These are phyloP conservation scores for Rhizopogon vesiculosus DNA, from an alignment of 768 basidiomycete genomes.

Conservation along the genomic window DNA sequence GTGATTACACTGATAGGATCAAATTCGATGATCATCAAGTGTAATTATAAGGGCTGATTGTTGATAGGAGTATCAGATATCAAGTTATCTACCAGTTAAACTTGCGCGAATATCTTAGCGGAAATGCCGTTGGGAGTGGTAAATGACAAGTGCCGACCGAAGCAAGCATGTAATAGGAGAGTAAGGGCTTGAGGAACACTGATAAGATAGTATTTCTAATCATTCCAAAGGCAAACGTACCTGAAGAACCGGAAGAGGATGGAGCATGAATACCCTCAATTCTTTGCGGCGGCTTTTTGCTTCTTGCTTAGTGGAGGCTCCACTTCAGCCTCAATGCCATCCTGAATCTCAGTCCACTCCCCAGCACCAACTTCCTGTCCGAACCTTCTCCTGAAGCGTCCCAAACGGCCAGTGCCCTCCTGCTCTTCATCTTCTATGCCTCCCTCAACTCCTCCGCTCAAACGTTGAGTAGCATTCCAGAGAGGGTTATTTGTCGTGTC, in stretches of 20 bases:
- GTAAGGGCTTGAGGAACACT: background rate
- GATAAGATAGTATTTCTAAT: background rate
- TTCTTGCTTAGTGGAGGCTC: constrained; percentile 18
- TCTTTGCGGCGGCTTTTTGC: background rate
- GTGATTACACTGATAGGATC: too few relatives aligned
- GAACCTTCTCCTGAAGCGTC: constrained; percentile 75
- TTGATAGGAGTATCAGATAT: too few relatives aligned
- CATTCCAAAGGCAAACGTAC: background rate
- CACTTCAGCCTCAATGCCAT: constrained; percentile 18
- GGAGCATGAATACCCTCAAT: background rate
- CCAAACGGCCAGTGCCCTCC: constrained; percentile 70
- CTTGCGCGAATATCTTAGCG: too few relatives aligned
- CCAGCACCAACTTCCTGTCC: constrained; percentile 42
- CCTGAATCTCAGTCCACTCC: constrained; percentile 23
- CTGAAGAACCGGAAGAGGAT: background rate
- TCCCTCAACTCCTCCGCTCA: constrained; percentile 41
- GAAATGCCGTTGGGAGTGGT: too few relatives aligned
- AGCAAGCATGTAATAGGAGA: background rate
- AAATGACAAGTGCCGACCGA: background rate
- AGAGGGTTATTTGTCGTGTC: constrained; percentile 88
- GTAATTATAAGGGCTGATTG: too few relatives aligned
- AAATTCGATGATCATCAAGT: too few relatives aligned
- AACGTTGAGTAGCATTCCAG: constrained; percentile 67
- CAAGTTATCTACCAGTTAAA: too few relatives aligned
- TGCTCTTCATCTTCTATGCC: constrained; percentile 58